phyloP scores from a whole-genome alignment of 2,329 filamentous ascomycete species.

The Paecilomyces sp. region DNA sequence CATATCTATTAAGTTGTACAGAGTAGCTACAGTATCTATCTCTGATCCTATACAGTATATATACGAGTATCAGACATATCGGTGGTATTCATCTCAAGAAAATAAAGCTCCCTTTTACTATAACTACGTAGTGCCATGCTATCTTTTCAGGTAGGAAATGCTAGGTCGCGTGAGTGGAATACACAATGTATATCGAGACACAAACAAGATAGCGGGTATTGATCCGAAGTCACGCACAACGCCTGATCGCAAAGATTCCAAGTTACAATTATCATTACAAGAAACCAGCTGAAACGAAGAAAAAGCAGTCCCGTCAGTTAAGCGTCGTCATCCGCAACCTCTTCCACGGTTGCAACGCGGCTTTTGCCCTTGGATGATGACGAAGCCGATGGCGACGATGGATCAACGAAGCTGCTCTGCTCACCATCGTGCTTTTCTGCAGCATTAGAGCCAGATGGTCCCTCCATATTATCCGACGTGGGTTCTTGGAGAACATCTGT shows the following conservation, averaged over 20 bases:
- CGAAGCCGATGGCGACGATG: conserved; percentile 6
- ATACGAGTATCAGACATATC: background rate
- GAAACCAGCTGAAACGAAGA: background rate
- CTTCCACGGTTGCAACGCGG: conserved; percentile 28
- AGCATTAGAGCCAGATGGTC: background rate
- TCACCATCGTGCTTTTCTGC: conserved; percentile 5
- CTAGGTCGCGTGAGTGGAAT: background rate
- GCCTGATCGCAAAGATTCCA: background rate
- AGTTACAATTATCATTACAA: background rate
- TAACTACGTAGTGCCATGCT: background rate
- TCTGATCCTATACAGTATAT: background rate
- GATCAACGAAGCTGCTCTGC: background rate
- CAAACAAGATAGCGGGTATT: background rate
- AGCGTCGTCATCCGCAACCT: conserved; percentile 21
- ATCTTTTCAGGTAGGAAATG: background rate
- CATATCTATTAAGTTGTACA: background rate
- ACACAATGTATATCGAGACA: background rate
- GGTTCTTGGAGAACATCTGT: conserved; percentile 19
- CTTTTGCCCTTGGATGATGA: conserved; percentile 26
- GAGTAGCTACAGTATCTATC: background rate
- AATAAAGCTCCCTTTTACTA: background rate
- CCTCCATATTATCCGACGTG: conserved; percentile 1
- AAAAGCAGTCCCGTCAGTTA: background rate
- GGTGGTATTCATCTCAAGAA: too few relatives aligned
- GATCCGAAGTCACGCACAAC: background rate